Base-by-base conservation (phyloP, 225 moss, liverwort and hornwort genomes). In the Anthoceros angustus region DNA sequence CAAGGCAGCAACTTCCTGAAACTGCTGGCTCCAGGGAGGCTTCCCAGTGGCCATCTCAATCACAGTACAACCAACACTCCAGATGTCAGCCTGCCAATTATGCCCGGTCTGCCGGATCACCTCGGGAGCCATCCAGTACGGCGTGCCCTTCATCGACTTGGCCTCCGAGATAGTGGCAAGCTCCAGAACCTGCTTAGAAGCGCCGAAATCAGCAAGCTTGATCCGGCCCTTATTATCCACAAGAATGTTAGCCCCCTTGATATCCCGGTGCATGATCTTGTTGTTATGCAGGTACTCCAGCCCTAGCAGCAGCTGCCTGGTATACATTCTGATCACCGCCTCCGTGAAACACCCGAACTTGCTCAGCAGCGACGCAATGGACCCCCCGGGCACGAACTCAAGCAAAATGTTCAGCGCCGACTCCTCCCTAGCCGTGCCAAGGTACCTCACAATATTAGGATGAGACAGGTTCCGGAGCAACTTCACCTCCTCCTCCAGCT, bases 171-270 rank as follows among this genome's bases (percentile, higher is more conserved):
- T 81, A 41, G 84, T 84, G 7, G 84, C 84, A 43, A 84, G 84
- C 73, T 84, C 84, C 38, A 84, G 80, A 41, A 84, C 84, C 67
- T 84, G 80, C 80, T 84, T 40, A 42, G 92, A 91, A 86, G 92
- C 83, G 66, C 92, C 98, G 69, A 98, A 98, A 71, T 98, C 98
- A 39, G 98, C 98, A 70, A 98, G 84, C 78, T 98, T 98, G 75
- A 92, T 88, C 62, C 74, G 81, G 75, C 98, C 92, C 63, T 70
- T 84, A 71, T 79, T 84, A 82, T 98, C 98, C 64, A 98, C 92
- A 62, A 98, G 84, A 79, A 98, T 98, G 72, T 98, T 98, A n/a
- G 98, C 98, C 74, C 92, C 91, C 74, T 98, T 98, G 16, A 98
- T 86, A 73, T 98, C 98, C 80, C 92, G 92, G 83, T 42, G 66